Evolutionary conservation across 768 basidiomycete species (phyloP), one percentile per base, ranked within the genome.

Genomic region (Boletellus sp.): DNA sequence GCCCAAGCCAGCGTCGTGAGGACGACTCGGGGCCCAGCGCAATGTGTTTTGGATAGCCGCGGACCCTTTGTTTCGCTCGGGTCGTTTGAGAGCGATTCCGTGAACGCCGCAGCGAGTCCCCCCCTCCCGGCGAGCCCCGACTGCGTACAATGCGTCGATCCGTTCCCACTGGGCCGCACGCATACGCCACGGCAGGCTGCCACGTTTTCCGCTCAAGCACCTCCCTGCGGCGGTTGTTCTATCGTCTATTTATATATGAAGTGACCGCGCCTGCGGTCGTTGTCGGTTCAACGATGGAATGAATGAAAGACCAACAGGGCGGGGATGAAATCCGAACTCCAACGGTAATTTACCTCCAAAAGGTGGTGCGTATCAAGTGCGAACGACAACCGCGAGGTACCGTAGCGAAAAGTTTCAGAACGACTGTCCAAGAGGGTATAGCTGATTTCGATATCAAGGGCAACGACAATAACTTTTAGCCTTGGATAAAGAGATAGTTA

Each of bases 401-500:
- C n/a, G n/a, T n/a, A 28, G 34, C 45, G 31, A 41, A 48, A 45
- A n/a, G 28, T 28, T 10, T 50, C 50, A 33, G 50, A 55, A 44
- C 32, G 19, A 28, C 22, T 26, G 56, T 55, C 37, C 57, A 50
- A 62, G 42, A 47, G 34, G 32, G 47, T 35, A 33, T 38, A 51
- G 41, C 38, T 46, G 47, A 35, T 26, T 42, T n/a, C n/a, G 45
- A 43, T n/a, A 45, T 49, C 10, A 46, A 34, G 39, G 45, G 13
- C 32, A 24, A 32, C 28, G 44, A 20, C 16, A 37, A 46, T 47
- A 35, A 19, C 20, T 32, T 45, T 34, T 47, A 23, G 28, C 22
- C 40, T 45, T 43, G 42, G n/a, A 52, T 59, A 50, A 44, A 43
- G 48, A 24, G 20, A 60, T 57, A 63, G 57, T 56, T 54, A 62